Evolutionary conservation across 306 rosid genomes (phyloP), one percentile per base, ranked within the genome.

Genomic region (Fragaria ananassa): DNA sequence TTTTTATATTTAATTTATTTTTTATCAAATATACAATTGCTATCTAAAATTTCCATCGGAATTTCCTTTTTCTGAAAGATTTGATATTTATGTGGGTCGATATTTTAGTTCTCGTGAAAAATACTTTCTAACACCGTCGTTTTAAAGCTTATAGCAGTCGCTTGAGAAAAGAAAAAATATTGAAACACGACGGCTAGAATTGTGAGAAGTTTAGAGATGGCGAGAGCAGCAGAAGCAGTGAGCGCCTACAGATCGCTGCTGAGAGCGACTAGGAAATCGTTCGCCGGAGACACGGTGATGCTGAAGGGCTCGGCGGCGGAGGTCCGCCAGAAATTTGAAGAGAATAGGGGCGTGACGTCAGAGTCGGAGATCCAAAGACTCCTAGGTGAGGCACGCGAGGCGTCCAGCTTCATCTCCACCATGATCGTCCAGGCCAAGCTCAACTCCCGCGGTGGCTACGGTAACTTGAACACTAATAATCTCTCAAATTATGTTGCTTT

Each of bases 361-460:
- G 91, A 88, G 17, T 46, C 70, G 1, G 97, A 92, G 89, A 89
- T 92, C 86, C 97, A 85, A 81, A 87, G 75, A 74, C 93, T 85
- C 34, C 92, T 95, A 47, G 83, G 77, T 61, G 92, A 92, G 61
- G 99, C 98, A 8, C 75, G 68, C 9, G 97, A 95, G 79, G 97
- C 97, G 72, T 84, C 96, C 29, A 87, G 83, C 73, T 95, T 95
- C 88, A 83, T 95, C 76, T 71, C 92, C 86, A 79, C 78, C 85
- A 92, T 90, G 97, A 76, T 95, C 80, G 90, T 95, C 77, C 97
- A 95, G 80, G 99, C 97, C 51, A 89, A 86, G 58, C 96, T 89
- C 68, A 92, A 87, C 78, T 42, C 93, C 64, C 71, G 68, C 14
- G 96, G 99, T 23, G 88, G 84, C 68, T 95, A 88, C 61, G 87